Evolutionary conservation across 805 yeast species (phyloP), one percentile per base, ranked within the genome.

Genomic region (Cyberlindnera japonica): DNA sequence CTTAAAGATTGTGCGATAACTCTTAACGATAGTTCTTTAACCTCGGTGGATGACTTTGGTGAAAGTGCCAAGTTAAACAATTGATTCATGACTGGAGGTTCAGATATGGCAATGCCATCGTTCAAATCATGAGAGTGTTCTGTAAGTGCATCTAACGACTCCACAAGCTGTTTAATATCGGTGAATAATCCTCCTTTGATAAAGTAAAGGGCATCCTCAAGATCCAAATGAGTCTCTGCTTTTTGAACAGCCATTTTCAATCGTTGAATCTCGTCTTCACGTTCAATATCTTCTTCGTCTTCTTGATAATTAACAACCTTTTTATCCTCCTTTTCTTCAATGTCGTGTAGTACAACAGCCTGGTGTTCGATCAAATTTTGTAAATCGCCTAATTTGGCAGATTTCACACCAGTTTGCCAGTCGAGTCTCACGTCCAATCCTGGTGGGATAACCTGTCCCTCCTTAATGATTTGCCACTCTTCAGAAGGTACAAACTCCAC

Each of bases 371-470:
- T 20, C 7, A 33, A 34, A 13, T 45, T 35, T 4, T 23, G 35
- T 3, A 38, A 22, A 13, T 25, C 37, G 20, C 67, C 73, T 45
- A 77, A 50, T 49, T 78, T 83, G 1, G 95, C 96, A 59, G 82
- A 84, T 51, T 73, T 77, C 20, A 64, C 60, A 15, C 83, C 81
- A 0, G 89, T 79, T n/a, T 81, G 86, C 42, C 89, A 62, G 57
- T 87, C 81, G 50, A 90, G 53, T 48, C 86, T 69, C 11, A 89
- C 77, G 59, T 58, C 61, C 24, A 85, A 62, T 0, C 97, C 98
- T 6, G 75, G 75, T 1, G 96, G 95, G 4, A 90, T 70, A 7
- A 74, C 70, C 54, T 87, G 96, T n/a, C 81, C 88, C 35, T 75
- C 81, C 49, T 64, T 69, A 5, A 90, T 74, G 2, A 56, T 55